phyloP scores from a whole-genome alignment of 495 filamentous ascomycete species.

The Thermothielavioides terrestris region DNA sequence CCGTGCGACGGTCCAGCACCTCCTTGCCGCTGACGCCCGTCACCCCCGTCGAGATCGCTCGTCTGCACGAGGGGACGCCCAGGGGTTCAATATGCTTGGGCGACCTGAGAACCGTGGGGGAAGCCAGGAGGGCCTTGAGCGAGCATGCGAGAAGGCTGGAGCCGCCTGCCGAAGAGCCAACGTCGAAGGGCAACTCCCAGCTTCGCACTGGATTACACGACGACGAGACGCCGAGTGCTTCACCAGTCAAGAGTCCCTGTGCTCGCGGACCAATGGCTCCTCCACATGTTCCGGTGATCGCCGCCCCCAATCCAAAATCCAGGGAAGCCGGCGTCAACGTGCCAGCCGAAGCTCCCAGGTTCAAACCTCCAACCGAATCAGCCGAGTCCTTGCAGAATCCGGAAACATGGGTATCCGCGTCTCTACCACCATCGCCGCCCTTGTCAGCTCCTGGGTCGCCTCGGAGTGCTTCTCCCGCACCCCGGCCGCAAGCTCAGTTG shows the following conservation, averaged over 20 bases:
- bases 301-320: conserved; percentile 23
- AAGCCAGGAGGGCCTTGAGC: background rate
- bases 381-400: conserved; percentile 46
- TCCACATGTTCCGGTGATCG: conserved; percentile 20
- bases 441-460: conserved; percentile 35
- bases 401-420: conserved; percentile 48
- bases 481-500: conserved; percentile 17
- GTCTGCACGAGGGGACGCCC: conserved; percentile 9
- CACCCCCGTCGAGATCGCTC: conserved; percentile 19
- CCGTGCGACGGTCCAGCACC: conserved; percentile 38
- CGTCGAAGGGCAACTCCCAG: background rate
- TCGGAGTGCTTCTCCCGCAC: conserved; percentile 23
- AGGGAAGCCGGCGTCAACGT: conserved; percentile 3
- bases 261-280: background rate
- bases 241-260: background rate
- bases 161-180: background rate
- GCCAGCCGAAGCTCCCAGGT: conserved; percentile 10
- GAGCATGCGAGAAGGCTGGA: background rate
- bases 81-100: conserved; percentile 9
- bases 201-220: background rate
- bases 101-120: background rate
- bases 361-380: conserved; percentile 27
- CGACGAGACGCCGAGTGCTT: background rate
- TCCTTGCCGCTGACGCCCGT: conserved; percentile 18
- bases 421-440: conserved; percentile 42